Evolutionary conservation across 768 basidiomycete species (phyloP), one percentile per base, ranked within the genome.

Genomic region (Lactarius sp.): DNA sequence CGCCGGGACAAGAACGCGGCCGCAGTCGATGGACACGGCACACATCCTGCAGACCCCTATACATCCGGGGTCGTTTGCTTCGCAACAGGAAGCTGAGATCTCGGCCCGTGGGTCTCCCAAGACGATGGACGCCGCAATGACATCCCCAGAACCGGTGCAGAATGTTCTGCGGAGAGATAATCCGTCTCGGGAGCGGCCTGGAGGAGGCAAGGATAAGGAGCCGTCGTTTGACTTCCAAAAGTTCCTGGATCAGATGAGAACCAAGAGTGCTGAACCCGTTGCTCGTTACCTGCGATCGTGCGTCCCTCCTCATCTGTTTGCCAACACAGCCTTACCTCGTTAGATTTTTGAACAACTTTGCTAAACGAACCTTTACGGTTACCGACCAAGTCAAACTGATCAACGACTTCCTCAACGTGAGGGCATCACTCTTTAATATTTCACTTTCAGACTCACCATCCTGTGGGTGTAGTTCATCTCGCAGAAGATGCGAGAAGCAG

Each of bases 241-340:
- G 53, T 99, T 99, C 74, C 75, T 98, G 66, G 93, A 95, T 73
- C 94, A 99, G 75, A 93, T 99, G 85, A 91, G 96, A 76, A 76
- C 80, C 47, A 87, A 85, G 70, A 78, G 82, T 54, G 94, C 96
- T 2, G 97, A 99, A 60, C 91, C 94, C 6, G 89, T 98, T 22
- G 92, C 92, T 34, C 93, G 93, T 75, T 98, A 95, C 77, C 81
- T 99, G 56, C 85, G 93, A 78, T 97, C 94, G 95, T 95, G 75
- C 68, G 92, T 84, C 52, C 61, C 44, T n/a, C 31, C 52, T 50
- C 39, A 10, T 33, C 18, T 4, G 13, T 22, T 22, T n/a, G 18
- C n/a, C 41, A 27, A 12, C 36, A 16, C 39, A 22, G n/a, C n/a
- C 47, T 42, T 34, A 51, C 10, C 18, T 52, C 51, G 41, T 42